phyloP scores from a whole-genome alignment of 75 land plant genomes.

The Selaginella tamariscina region DNA sequence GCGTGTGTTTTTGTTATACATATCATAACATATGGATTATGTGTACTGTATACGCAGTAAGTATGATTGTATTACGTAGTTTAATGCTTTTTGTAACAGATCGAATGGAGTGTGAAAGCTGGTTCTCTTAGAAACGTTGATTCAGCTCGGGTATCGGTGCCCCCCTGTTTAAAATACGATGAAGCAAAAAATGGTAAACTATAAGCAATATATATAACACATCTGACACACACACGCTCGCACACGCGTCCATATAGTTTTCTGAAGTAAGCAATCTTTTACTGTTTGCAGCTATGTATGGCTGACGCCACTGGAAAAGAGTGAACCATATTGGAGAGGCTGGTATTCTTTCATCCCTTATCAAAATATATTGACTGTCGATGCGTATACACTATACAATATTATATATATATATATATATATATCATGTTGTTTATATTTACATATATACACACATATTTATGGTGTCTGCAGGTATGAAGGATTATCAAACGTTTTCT shows the following conservation, averaged over 20 bases:
- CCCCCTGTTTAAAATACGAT: constrained; percentile 56
- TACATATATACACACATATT: not conserved
- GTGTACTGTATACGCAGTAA: no score
- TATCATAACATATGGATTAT: no score
- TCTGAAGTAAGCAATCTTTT: not conserved
- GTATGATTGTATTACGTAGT: not conserved
- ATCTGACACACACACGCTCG: no score
- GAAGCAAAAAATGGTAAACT: constrained; percentile 66
- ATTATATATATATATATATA: no score
- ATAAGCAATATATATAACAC: no score
- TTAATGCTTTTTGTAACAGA: constrained; percentile 21
- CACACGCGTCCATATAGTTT: not conserved
- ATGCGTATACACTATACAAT: not conserved
- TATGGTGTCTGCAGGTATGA: constrained; percentile 53
- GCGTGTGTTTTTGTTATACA: no score
- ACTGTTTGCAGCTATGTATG: constrained; percentile 58
- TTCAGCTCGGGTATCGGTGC: constrained; percentile 91
- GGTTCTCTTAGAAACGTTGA: constrained; percentile 80
- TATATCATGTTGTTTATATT: no score
- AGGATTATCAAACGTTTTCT: constrained; percentile 85
- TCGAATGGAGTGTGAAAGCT: constrained; percentile 93
- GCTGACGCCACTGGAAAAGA: constrained; percentile 65
- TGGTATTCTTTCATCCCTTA: constrained; percentile 43
- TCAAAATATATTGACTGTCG: not conserved
- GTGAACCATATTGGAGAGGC: constrained; percentile 87